A percentile compares a stretch with the other conserved stretches of the same genome.
These are phyloP conservation scores for Solanum infundibuliforme DNA, from an alignment of 257 asterid species.

Conservation along the genomic window DNA sequence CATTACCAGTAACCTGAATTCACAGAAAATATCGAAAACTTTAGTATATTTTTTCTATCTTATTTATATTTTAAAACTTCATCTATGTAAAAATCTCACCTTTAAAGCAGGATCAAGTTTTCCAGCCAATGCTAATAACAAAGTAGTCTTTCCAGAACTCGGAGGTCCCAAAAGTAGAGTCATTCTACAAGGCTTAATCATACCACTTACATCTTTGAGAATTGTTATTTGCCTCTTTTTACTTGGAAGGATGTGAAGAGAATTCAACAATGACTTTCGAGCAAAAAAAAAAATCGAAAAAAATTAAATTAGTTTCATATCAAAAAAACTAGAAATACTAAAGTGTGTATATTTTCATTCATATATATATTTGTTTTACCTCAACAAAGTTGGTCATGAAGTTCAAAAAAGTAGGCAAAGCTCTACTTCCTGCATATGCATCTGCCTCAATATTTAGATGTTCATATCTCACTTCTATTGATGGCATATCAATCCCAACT, in stretches of 20 bases:
- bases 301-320: not conserved
- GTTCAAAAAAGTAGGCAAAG: conserved; percentile 47
- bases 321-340: not conserved
- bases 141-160: conserved; percentile 57
- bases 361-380: conserved; percentile 19
- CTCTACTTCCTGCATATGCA: conserved; percentile 42
- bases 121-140: conserved; percentile 60
- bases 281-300: not conserved
- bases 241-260: conserved; percentile 33
- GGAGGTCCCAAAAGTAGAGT: conserved; percentile 77
- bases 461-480: conserved; percentile 64
- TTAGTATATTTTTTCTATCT: not conserved
- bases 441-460: conserved; percentile 54
- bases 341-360: not conserved
- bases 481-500: conserved; percentile 58
- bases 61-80: not conserved
- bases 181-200: conserved; percentile 54
- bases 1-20: not conserved
- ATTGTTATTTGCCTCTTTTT: conserved; percentile 42
- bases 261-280: conserved; percentile 5
- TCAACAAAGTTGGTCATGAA: conserved; percentile 34
- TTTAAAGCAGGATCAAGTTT: conserved; percentile 43
- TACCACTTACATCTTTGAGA: conserved; percentile 48
- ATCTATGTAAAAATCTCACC: conserved; percentile 8
- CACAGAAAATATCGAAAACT: not conserved